Conservation (phyloP, 2,329 filamentous ascomycete species). For the Tetracladium maxilliforme region DNA sequence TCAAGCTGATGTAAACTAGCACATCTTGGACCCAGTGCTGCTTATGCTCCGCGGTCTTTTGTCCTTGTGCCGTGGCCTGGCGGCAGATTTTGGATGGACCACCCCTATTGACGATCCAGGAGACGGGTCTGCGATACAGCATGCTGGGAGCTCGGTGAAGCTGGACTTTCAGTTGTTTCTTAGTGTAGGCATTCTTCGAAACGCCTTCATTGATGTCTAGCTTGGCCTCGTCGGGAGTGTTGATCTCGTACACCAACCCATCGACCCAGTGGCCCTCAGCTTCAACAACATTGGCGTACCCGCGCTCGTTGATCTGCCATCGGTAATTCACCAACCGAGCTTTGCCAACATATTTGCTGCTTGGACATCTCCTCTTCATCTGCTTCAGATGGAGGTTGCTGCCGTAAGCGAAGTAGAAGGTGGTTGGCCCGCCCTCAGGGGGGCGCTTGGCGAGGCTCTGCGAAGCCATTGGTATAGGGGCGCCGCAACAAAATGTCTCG, state of each 20-base stretch:
- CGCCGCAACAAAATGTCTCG: no score
- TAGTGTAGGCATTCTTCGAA: slow-evolving; percentile 20
- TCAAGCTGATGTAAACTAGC: no score
- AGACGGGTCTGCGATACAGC: slow-evolving; percentile 20
- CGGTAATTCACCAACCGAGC: slow-evolving; percentile 21
- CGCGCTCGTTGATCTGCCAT: slow-evolving; percentile 31
- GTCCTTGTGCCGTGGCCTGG: no score
- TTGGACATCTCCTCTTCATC: slow-evolving; percentile 21
- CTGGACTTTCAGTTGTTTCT: slow-evolving; percentile 16
- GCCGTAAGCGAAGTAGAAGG: no score
- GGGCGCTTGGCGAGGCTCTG: no score
- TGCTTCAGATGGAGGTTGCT: no score
- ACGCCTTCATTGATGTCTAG: slow-evolving; percentile 26
- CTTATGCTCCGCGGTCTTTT: no score
- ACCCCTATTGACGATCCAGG: no score
- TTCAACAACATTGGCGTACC: slow-evolving; percentile 26
- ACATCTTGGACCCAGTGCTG: no score
- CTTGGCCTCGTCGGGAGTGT: slow-evolving; percentile 18
- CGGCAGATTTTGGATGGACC: no score
- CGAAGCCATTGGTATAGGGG: no score
- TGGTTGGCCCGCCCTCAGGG: no score
- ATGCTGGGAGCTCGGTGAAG: slow-evolving; percentile 16
- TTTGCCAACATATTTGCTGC: slow-evolving; percentile 21
- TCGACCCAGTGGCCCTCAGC: slow-evolving; percentile 18
- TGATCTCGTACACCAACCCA: slow-evolving; percentile 25